Evolutionary conservation across 73 alveolate genomes (phyloP).

Genomic region (Uronychia setigera): DNA sequence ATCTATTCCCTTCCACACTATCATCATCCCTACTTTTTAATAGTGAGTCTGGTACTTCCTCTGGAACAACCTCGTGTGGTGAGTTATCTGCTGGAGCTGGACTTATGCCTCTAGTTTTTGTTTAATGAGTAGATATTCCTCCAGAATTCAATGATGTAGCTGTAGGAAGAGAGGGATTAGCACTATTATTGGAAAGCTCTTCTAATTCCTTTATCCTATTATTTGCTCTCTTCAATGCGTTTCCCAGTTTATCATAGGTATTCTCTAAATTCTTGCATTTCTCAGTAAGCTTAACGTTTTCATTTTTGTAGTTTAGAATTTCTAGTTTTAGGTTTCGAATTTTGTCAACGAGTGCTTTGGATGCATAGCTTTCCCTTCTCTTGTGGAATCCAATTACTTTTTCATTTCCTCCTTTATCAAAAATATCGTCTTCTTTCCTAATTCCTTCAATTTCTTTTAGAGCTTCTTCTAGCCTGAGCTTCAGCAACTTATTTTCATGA

Average conservation of each 20-base stretch:
- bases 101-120: no score
- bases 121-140: no score
- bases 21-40: background rate
- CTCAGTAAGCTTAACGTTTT: slow-evolving; percentile 10
- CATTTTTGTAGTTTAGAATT: slow-evolving; percentile 14
- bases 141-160: no score
- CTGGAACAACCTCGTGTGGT: no score
- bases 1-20: background rate
- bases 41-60: no score
- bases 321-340: background rate
- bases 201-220: background rate
- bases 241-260: background rate
- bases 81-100: no score
- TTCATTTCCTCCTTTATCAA: background rate
- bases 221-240: background rate
- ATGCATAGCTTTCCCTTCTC: background rate
- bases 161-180: no score
- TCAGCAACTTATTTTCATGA: slow-evolving; percentile 53
- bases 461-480: slow-evolving; percentile 44
- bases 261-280: slow-evolving; percentile 1
- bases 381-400: background rate
- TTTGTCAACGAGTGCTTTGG: background rate
- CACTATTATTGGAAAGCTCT: no score
- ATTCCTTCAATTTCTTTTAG: slow-evolving; percentile 32
- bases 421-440: background rate